Conservation (phyloP, 176 grass and related monocot genomes). For the Saccharum officinarum region DNA sequence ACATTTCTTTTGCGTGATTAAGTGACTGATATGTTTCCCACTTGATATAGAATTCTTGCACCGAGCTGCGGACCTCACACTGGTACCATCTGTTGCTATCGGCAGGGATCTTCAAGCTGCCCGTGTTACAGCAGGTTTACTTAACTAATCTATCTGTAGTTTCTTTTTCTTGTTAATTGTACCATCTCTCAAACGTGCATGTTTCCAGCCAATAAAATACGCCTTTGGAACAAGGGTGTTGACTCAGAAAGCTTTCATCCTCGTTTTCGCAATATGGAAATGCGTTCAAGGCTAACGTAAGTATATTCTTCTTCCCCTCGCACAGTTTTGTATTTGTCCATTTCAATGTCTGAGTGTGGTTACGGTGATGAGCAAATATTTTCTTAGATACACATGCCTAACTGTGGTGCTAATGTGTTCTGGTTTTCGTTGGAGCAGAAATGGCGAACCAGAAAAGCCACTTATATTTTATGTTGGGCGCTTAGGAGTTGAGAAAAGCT, state of each 20-base stretch:
- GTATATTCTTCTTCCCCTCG: not conserved
- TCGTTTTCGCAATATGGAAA: conserved; percentile 68
- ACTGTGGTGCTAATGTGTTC: conserved; percentile 6
- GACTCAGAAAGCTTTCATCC: conserved; percentile 84
- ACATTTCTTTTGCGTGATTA: conserved; percentile 8
- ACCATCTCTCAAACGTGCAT: no score
- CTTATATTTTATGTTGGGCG: conserved; percentile 92
- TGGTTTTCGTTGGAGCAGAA: conserved; percentile 39
- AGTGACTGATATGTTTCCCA: conserved; percentile 11
- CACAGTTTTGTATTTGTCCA: not conserved
- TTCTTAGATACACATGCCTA: not conserved
- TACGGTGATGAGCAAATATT: conserved; percentile 14
- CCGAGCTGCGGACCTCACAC: conserved; percentile 74
- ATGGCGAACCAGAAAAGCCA: conserved; percentile 83
- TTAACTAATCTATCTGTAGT: not conserved
- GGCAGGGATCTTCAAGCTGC: conserved; percentile 83
- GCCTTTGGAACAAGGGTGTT: no score
- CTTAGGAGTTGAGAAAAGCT: conserved; percentile 93
- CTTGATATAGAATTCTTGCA: conserved; percentile 75
- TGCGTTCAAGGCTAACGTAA: conserved; percentile 84
- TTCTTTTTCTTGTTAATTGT: no score
- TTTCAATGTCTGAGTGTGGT: not conserved
- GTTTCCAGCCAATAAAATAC: no score
- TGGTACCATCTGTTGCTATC: conserved; percentile 88
- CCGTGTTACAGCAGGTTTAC: conserved; percentile 77